Evolutionary conservation across 306 rosid species (phyloP).

Genomic region (Medicago lupulina): DNA sequence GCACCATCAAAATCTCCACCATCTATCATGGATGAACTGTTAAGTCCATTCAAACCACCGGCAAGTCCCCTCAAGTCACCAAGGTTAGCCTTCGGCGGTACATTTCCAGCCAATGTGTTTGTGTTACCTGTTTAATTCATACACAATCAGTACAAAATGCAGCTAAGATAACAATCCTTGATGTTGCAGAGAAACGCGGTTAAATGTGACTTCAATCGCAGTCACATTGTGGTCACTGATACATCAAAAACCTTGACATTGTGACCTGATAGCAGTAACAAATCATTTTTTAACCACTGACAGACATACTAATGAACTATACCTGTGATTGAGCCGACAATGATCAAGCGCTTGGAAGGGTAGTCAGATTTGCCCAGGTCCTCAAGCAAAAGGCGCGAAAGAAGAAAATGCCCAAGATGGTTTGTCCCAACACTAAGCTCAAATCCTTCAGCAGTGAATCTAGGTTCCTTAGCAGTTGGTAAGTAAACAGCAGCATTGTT

Average conservation of each 20-base stretch:
- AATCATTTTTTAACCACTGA: background rate
- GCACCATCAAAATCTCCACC: constrained; percentile 98
- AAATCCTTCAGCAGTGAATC: constrained; percentile 93
- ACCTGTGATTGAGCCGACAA: constrained; percentile 98
- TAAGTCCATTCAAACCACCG: constrained; percentile 83
- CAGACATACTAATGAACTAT: constrained; percentile 17
- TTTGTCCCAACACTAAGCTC: constrained; percentile 95
- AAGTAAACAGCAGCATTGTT: constrained; percentile 95
- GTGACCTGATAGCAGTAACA: background rate
- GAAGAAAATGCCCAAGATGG: constrained; percentile 97
- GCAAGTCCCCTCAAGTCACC: constrained; percentile 96
- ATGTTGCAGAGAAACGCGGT: background rate
- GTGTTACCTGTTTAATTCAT: constrained; percentile 72
- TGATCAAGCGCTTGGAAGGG: constrained; percentile 86
- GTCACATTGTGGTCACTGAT: background rate
- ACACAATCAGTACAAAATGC: constrained; percentile 38
- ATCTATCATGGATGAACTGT: constrained; percentile 90
- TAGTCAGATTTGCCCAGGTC: constrained; percentile 86
- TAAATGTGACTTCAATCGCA: background rate
- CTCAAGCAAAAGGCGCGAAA: constrained; percentile 75
- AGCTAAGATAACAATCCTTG: constrained; percentile 1
- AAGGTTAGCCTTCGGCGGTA: constrained; percentile 98
- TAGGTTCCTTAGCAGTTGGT: constrained; percentile 95
- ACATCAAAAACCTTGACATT: background rate
- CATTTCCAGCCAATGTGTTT: constrained; percentile 99